Evolutionary conservation across 176 grass and related monocot species (phyloP), one percentile per base, ranked within the genome.

Genomic region (Alloteropsis semialata): DNA sequence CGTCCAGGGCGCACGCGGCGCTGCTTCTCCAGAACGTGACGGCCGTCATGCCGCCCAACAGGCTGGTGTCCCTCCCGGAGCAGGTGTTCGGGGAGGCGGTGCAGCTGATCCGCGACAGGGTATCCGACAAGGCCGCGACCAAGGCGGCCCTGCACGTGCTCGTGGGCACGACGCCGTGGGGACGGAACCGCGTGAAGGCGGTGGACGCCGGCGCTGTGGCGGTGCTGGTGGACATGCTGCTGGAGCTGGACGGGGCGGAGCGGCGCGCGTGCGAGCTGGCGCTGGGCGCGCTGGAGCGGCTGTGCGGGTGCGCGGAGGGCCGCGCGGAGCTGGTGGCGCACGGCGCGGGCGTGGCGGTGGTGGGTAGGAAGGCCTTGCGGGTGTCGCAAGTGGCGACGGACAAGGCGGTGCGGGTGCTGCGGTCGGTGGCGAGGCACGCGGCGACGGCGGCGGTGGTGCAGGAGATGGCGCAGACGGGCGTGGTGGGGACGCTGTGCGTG

Each of bases 261-360:
- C 77, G 69, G 25, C 91, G 91, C 55, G 36, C 2, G 10, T 84
- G 88, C 89, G 92, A 94, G 86, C 80, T 92, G 69, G 82, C 78
- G 41, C 81, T 97, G 27, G 85, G 27, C 10, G 88, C 85, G 63
- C 88, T 97, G 27, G 90, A 92, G 28, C 84, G 88, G 62, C 30
- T 97, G 39, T 97, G 95, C 69, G 78, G 86, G 34, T 92, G 92
- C 70, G 92, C 92, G 0, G 95, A 97, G 50, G 95, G 95, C 6
- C 81, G 95, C 29, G 88, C 90, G 2, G 85, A 73, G 49, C 50
- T 97, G 81, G 82, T 92, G 79, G 78, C 74, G 39, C 92, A 94
- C 65, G 74, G n/a, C 3, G 90, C 90, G 7, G 92, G 95, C 5
- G 61, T 94, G 0, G 92, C 90, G 1, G 85, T 66, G 1, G 92